These are phyloP conservation scores for Rhizophora mangle DNA, from an alignment of 345 rosid genomes.

Conservation along the genomic window DNA sequence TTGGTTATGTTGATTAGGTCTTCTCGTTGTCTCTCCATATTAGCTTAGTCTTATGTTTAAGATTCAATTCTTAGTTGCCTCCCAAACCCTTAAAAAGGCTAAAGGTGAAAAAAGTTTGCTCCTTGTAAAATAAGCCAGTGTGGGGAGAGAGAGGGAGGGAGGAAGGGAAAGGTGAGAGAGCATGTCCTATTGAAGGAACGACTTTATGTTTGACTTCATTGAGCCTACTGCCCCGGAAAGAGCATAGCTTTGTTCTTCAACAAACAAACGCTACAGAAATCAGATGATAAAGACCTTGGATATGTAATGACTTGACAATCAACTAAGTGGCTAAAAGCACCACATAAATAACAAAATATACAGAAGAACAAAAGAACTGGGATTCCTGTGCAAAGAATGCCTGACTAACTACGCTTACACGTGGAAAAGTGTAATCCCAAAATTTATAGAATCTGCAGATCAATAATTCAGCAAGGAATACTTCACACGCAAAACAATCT, in stretches of 20 bases:
- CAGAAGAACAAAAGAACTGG: conserved; percentile 41
- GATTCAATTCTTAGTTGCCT: no score
- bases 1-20: no score
- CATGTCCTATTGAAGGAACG: no score
- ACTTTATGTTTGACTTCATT: background rate
- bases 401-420: conserved; percentile 35
- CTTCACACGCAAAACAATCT: conserved; percentile 82
- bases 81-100: no score
- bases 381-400: conserved; percentile 67
- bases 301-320: conserved; percentile 10
- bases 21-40: no score
- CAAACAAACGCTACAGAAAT: conserved; percentile 7
- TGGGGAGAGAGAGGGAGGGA: no score
- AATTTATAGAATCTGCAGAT: conserved; percentile 18
- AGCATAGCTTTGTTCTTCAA: background rate
- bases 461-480: conserved; percentile 90
- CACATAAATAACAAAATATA: conserved; percentile 37
- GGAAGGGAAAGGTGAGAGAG: no score
- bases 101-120: no score
- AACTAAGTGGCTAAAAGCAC: conserved; percentile 14
- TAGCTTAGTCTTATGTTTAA: no score
- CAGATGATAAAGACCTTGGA: background rate
- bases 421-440: conserved; percentile 28
- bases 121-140: no score
- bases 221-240: background rate